phyloP scores from a whole-genome alignment of 768 basidiomycete genomes.

The Tricholoma bakamatsutake region DNA sequence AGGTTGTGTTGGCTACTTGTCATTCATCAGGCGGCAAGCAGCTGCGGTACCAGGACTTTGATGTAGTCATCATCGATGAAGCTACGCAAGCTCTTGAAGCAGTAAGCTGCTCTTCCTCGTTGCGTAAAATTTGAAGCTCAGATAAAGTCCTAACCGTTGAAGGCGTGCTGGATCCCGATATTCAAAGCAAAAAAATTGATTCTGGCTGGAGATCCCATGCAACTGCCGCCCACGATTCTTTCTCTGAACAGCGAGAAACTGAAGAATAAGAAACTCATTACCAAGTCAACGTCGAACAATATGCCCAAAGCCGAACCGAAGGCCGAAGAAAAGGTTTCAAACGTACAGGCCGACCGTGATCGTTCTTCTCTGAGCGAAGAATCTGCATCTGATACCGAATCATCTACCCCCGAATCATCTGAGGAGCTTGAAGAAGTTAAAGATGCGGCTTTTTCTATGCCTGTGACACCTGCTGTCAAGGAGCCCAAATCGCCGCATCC shows the following conservation, averaged over 20 bases:
- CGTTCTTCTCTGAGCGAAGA: background rate
- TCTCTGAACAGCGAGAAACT: slow-evolving; percentile 43
- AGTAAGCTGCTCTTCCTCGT: slow-evolving; percentile 34
- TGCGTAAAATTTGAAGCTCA: slow-evolving; percentile 4
- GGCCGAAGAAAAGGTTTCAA: background rate
- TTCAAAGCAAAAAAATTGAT: slow-evolving; percentile 88
- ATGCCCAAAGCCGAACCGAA: background rate
- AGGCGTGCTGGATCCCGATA: slow-evolving; percentile 93
- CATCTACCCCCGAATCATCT: background rate
- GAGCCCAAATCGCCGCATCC: slow-evolving; percentile 12
- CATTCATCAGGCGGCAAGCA: slow-evolving; percentile 89
- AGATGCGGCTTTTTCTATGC: background rate
- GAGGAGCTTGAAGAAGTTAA: background rate
- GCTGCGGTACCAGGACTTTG: slow-evolving; percentile 71
- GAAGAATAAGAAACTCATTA: slow-evolving; percentile 2
- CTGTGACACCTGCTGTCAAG: background rate
- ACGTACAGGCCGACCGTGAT: background rate
- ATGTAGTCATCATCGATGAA: slow-evolving; percentile 95
- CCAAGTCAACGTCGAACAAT: background rate
- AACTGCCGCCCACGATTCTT: slow-evolving; percentile 90
- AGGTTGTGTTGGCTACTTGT: slow-evolving; percentile 91
- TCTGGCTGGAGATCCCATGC: slow-evolving; percentile 92
- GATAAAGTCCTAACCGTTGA: slow-evolving; percentile 17
- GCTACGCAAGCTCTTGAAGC: slow-evolving; percentile 97
- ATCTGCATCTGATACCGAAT: slow-evolving; percentile 1